Evolutionary conservation across 306 rosid genomes (phyloP), one percentile per base, ranked within the genome.

Genomic region (Trifolium subterraneum): DNA sequence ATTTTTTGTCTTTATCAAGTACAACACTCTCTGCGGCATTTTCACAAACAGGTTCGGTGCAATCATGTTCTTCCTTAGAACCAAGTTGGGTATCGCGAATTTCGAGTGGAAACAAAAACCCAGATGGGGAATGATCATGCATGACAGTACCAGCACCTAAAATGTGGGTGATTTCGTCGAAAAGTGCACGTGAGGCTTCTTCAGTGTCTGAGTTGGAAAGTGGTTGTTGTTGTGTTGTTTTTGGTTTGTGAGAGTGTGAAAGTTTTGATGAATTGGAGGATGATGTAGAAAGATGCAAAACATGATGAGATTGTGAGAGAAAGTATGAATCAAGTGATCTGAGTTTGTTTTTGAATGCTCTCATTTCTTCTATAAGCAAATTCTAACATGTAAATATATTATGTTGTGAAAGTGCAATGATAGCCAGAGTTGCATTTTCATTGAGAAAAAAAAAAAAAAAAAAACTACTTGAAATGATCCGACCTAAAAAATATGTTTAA

Each of bases 121-220:
- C 88, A 85, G 82, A 80, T 39, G 80, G 39, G 19, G 50, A 62
- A 47, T 42, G 58, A 36, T 84, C 89, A 0, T 18, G 61, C 55
- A 59, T 67, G 14, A 73, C 70, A 29, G 64, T 59, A n/a, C 82
- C 84, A 8, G 88, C 75, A 14, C 94, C 91, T 77, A 93, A 81
- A 87, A 88, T 89, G 52, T 87, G 82, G 7, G 91, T 81, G 4
- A 93, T 91, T 76, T 93, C 94, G 6, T 69, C 33, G 64, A 91
- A 88, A 68, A 84, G 83, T 70, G 81, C 59, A 62, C 62, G 70
- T 5, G 75, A 70, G 10, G 76, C 9, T 11, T 69, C 65, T 14
- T 69, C 65, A 1, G 25, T 8, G 8, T 77, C 75, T 22, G 61
- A 54, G 13, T 36, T 33, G 20, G 38, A 31, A 79, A 18, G 52